Conservation (phyloP, 2,329 filamentous ascomycete genomes). For the Lachnellula arida region DNA sequence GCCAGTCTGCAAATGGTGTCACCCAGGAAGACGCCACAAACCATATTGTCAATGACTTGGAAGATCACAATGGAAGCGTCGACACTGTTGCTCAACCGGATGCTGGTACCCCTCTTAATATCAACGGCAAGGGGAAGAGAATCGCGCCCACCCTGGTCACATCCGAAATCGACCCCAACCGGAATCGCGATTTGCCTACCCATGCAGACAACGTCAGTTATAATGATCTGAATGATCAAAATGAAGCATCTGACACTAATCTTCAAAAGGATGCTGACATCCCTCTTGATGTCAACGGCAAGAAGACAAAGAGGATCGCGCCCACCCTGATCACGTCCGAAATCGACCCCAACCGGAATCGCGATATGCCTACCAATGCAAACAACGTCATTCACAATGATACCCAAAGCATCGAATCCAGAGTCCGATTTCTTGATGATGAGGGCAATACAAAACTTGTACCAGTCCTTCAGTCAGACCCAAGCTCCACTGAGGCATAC, state of each 20-base stretch:
- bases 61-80: not conserved
- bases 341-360: slow-evolving; percentile 19
- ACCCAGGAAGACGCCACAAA: not conserved
- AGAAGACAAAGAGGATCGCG: slow-evolving; percentile 32
- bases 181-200: slow-evolving; percentile 21
- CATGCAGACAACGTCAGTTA: slow-evolving; percentile 15
- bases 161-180: slow-evolving; percentile 17
- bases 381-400: slow-evolving; percentile 11
- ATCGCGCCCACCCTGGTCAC: slow-evolving; percentile 30
- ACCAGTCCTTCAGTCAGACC: slow-evolving; percentile 9
- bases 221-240: not conserved
- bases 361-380: slow-evolving; percentile 22
- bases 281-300: slow-evolving; percentile 10
- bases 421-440: slow-evolving; percentile 14
- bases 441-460: slow-evolving; percentile 22
- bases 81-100: not conserved
- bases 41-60: not conserved
- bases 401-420: slow-evolving; percentile 13
- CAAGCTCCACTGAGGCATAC: not conserved
- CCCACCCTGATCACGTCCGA: slow-evolving; percentile 26
- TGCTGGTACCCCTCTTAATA: not conserved
- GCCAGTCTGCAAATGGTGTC: not conserved
- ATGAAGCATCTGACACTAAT: not conserved
- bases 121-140: slow-evolving; percentile 30
- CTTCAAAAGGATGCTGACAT: not conserved